Base-by-base conservation (phyloP, 106 monocot species). In the Dioscorea alata region DNA sequence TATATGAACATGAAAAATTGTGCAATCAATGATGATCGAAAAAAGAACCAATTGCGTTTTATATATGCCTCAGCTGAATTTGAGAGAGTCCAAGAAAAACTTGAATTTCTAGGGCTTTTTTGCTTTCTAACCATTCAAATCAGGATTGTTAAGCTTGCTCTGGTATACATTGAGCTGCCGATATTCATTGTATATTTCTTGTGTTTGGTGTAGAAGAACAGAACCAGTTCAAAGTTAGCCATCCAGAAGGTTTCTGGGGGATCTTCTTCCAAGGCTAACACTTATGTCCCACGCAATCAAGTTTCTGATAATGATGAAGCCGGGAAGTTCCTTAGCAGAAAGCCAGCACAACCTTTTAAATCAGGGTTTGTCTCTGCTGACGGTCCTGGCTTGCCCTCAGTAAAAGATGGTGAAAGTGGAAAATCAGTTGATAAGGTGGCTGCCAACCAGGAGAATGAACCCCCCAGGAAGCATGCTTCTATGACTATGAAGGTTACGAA, bases 201-300 rank as follows among this genome's bases (percentile, higher is more conserved):
- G 2, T 24, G 10, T 24, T 21, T 33, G 23, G 60, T 57, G 22
- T 82, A 95, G 94, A 95, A 80, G 63, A 80, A 84, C 53, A 78
- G 86, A 71, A 61, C 64, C 34, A 79, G 68, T 74, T 79, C 88
- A 65, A 95, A 88, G 76, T 65, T 70, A 25, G 74, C 81, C 8
- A 48, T 65, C 19, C 80, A 80, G 31, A 83, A 76, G 65, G 67
- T 63, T 62, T 63, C 79, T 50, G 72, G 69, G 28, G 76, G 52
- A 57, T 76, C 85, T 42, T 78, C 75, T 57, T 64, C 72, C 59
- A 82, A 71, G 70, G 65, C 12, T 57, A 32, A 71, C 13, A 50
- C 68, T 49, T 35, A 58, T 35, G 33, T 71, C 35, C 73, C 59
- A 25, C 54, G 59, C 13, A 23, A 48, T 74, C 70, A 62, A 14